Percentiles rank a stretch among this genome's conserved stretches.
These are phyloP conservation scores for Suillus cothurnatus DNA, from an alignment of 768 basidiomycete genomes.

Conservation along the genomic window DNA sequence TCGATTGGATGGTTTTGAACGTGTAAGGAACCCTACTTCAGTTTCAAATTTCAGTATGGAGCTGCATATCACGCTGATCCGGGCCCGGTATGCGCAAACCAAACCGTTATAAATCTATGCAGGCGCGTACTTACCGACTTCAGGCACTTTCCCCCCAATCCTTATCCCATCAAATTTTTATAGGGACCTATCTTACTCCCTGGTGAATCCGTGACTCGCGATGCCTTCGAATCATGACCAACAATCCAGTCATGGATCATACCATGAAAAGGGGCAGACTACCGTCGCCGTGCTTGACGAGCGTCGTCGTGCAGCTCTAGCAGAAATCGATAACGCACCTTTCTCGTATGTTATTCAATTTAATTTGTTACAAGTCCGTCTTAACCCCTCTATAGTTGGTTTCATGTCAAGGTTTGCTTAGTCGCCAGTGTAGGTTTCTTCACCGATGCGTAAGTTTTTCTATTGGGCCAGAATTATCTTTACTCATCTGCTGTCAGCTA, in stretches of 20 bases:
- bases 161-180: neutral
- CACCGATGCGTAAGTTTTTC: conserved; percentile 67
- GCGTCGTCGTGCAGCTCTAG: conserved; percentile 76
- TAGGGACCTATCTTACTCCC: neutral
- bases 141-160: neutral
- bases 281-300: conserved; percentile 56
- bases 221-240: conserved; percentile 27
- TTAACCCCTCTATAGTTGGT: conserved; percentile 60
- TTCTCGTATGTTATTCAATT: conserved; percentile 61
- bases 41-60: neutral
- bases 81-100: neutral
- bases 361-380: neutral
- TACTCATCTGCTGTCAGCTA: conserved; percentile 37
- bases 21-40: conserved; percentile 28
- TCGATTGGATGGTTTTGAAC: conserved; percentile 24
- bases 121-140: neutral
- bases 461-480: neutral
- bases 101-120: neutral
- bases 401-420: conserved; percentile 77
- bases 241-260: conserved; percentile 33
- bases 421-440: conserved; percentile 87
- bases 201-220: neutral
- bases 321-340: conserved; percentile 83
- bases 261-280: conserved; percentile 27
- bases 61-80: neutral